Base-by-base conservation (phyloP, 2,329 filamentous ascomycete genomes). In the Cytospora piceae region DNA sequence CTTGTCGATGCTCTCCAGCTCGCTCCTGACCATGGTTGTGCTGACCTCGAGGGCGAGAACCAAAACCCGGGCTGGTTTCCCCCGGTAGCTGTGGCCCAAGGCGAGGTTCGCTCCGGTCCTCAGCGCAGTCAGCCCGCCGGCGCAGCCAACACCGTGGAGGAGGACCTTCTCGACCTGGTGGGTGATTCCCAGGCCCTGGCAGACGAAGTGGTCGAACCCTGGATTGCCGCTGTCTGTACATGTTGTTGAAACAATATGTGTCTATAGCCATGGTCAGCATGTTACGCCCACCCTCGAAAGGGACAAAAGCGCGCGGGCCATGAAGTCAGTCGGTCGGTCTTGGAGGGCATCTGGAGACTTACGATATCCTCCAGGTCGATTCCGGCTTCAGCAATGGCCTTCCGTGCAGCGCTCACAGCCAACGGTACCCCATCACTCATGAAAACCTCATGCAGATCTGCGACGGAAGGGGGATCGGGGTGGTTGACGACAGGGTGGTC, bases 191-290 rank as follows among this genome's bases (percentile, higher is more conserved):
- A 91, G 76, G 5, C 80, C 77, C 71, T 85, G 86, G 61, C 83
- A 83, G 29, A 90, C 85, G 68, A 81, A 88, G 73, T 90, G 86
- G 70, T 90, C 88, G 72, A 87, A 90, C 1, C 88, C 88, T 0
- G 88, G 88, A 72, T 90, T 90, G 20, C 87, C 87, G 69, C 86
- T 89, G 73, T 90, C 86, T 11, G 88, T 91, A 73, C 88, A 90
- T 6, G 87, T 90, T 0, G 87, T 89, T 29, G 87, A 84, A 11
- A 91, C 87, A 51, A 90, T 80, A 71, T 91, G 88, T 3, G 87
- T 91, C 66, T 68, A n/a, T 3, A 4, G n/a, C 8, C 15, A 9
- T 17, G 20, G 17, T 66, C 17, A 66, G 64, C 37, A 15, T 42
- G 27, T 20, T 15, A 58, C n/a, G 1, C 52, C 29, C 3, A 5